phyloP scores from a whole-genome alignment of 2,329 filamentous ascomycete species.

The Ophiosphaerella herpotricha region DNA sequence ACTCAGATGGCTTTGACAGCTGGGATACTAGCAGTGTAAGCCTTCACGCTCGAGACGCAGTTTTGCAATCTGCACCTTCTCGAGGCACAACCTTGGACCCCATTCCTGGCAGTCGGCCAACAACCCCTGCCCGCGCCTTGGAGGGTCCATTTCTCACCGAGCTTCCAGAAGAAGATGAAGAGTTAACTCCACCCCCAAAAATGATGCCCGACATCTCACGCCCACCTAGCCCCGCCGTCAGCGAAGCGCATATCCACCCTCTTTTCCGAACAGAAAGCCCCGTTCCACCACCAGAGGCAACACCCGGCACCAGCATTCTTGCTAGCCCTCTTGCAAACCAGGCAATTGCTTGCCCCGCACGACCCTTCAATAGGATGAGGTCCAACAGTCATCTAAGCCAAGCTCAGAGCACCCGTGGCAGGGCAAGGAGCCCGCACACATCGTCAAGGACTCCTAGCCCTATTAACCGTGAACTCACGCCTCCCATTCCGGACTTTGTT shows the following conservation, averaged over 20 bases:
- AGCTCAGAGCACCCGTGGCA: conserved; percentile 29
- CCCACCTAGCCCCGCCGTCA: conserved; percentile 47
- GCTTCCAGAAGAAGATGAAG: conserved; percentile 29
- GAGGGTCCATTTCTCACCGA: conserved; percentile 54
- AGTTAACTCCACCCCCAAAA: conserved; percentile 40
- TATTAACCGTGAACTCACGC: conserved; percentile 45
- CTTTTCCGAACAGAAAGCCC: conserved; percentile 76
- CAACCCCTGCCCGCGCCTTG: conserved; percentile 65
- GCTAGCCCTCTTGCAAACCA: conserved; percentile 72
- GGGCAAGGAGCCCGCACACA: conserved; percentile 22
- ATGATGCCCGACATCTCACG: conserved; percentile 40
- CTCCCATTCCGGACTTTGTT: conserved; percentile 51
- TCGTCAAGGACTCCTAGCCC: conserved; percentile 40
- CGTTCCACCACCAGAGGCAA: conserved; percentile 64
- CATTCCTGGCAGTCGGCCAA: conserved; percentile 70
- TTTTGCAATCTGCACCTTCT: conserved; percentile 39
- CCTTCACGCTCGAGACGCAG: conserved; percentile 61
- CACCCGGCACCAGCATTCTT: conserved; percentile 71
- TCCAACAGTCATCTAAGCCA: conserved; percentile 38
- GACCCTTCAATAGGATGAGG: conserved; percentile 45
- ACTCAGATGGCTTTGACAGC: conserved; percentile 68
- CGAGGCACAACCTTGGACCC: conserved; percentile 66
- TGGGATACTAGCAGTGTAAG: conserved; percentile 76
- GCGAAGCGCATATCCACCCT: conserved; percentile 75
- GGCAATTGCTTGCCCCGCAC: conserved; percentile 54